These are phyloP conservation scores for Tremella yokohamensis DNA, from an alignment of 768 basidiomycete genomes.

Conservation along the genomic window DNA sequence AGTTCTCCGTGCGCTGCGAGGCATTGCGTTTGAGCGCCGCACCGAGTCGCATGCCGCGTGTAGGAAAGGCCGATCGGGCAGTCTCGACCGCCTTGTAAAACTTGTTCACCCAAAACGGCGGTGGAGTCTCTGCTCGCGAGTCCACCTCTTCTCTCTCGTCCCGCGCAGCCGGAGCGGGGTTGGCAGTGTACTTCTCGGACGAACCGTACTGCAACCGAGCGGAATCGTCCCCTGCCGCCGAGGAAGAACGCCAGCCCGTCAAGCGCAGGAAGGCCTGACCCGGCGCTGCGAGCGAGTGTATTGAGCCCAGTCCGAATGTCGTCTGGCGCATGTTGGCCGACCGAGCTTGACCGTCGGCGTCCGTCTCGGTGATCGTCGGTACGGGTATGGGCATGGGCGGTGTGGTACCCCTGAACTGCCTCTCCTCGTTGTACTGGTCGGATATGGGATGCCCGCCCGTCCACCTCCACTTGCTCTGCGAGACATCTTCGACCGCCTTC, in stretches of 20 bases:
- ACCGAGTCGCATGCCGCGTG: constrained; percentile 29
- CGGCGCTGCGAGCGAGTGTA: constrained; percentile 32
- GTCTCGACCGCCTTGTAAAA: constrained; percentile 25
- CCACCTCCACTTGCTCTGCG: constrained; percentile 20
- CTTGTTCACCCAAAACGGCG: constrained; percentile 38
- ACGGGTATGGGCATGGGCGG: constrained; percentile 12
- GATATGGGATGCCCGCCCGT: constrained; percentile 32
- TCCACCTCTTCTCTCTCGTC: constrained; percentile 1
- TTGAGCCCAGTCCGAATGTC: constrained; percentile 28
- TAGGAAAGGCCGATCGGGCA: constrained; percentile 32
- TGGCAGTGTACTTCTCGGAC: constrained; percentile 30
- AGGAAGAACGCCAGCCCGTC: constrained; percentile 17
- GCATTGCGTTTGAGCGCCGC: constrained; percentile 21
- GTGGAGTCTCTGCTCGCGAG: constrained; percentile 13
- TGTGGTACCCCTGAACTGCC: constrained; percentile 28
- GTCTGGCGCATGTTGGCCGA: constrained; percentile 21
- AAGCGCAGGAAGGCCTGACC: constrained; percentile 40
- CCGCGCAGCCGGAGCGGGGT: background rate
- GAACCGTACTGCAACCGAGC: constrained; percentile 17
- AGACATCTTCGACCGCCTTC: constrained; percentile 3
- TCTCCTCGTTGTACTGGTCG: constrained; percentile 37
- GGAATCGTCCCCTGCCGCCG: background rate
- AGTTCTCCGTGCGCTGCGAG: constrained; percentile 24
- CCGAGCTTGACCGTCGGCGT: constrained; percentile 5
- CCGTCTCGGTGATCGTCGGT: constrained; percentile 13